Conservation (phyloP, 306 rosid species). For the Cucurbita argyrosperma region DNA sequence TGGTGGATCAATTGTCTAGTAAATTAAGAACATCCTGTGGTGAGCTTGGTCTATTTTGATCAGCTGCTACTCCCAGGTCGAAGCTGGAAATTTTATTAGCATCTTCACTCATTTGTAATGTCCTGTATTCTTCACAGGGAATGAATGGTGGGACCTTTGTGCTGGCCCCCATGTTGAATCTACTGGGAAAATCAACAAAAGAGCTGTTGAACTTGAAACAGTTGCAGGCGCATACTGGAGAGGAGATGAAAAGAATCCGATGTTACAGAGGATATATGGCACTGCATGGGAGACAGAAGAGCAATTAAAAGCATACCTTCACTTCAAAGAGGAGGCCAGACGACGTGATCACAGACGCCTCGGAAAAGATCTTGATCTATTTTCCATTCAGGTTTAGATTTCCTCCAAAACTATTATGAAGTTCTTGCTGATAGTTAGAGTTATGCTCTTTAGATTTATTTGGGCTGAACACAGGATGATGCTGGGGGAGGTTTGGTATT, state of each 20-base stretch:
- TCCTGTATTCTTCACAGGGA: conserved; percentile 23
- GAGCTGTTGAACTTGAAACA: conserved; percentile 90
- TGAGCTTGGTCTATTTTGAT: too few relatives aligned
- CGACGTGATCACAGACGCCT: conserved; percentile 93
- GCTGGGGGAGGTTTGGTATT: conserved; percentile 98
- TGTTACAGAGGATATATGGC: conserved; percentile 94
- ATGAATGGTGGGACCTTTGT: conserved; percentile 40
- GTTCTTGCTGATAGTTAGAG: not conserved
- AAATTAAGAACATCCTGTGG: too few relatives aligned
- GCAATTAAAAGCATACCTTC: conserved; percentile 75
- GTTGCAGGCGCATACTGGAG: conserved; percentile 99
- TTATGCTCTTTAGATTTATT: conserved; percentile 7
- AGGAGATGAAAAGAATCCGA: conserved; percentile 85
- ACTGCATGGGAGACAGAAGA: conserved; percentile 97
- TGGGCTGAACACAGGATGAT: conserved; percentile 47
- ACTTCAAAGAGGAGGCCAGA: conserved; percentile 92
- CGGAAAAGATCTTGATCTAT: conserved; percentile 93
- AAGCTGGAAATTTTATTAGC: not conserved
- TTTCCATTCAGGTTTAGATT: conserved; percentile 68
- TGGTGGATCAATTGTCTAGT: not conserved
- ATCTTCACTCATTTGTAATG: not conserved
- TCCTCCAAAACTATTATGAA: not conserved
- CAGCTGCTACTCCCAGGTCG: too few relatives aligned
- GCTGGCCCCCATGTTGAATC: conserved; percentile 16
- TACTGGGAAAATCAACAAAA: conserved; percentile 79